These are phyloP conservation scores for Cyberlindnera mycetangii DNA, from an alignment of 805 yeast species.

Conservation along the genomic window DNA sequence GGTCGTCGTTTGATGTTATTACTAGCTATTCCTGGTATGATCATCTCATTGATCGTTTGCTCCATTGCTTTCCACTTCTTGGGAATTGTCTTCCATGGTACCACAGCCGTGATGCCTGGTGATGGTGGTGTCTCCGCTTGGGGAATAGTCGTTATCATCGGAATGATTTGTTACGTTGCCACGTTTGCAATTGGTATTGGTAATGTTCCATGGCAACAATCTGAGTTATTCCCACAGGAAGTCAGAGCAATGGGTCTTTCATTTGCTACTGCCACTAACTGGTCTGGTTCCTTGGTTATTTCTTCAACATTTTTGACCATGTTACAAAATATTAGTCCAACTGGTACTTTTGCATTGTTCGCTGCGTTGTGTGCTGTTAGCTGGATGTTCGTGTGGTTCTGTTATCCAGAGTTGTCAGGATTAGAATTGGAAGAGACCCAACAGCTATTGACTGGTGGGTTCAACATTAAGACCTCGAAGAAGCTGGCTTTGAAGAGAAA, in stretches of 20 bases:
- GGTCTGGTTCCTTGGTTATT: slow-evolving; percentile 92
- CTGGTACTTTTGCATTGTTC: slow-evolving; percentile 90
- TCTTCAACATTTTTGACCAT: slow-evolving; percentile 91
- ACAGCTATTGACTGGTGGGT: slow-evolving; percentile 75
- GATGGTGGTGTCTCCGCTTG: slow-evolving; percentile 56
- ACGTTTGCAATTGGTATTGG: slow-evolving; percentile 94
- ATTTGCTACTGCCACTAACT: slow-evolving; percentile 86
- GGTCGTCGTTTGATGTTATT: slow-evolving; percentile 85
- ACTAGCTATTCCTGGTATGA: slow-evolving; percentile 84
- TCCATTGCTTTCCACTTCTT: slow-evolving; percentile 93
- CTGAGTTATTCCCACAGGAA: slow-evolving; percentile 89
- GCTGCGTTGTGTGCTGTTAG: slow-evolving; percentile 78
- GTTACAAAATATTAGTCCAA: slow-evolving; percentile 89
- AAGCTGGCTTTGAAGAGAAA: slow-evolving; percentile 47
- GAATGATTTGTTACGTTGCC: slow-evolving; percentile 86
- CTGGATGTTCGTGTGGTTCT: slow-evolving; percentile 70
- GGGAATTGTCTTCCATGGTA: slow-evolving; percentile 53
- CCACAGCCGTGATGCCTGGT: slow-evolving; percentile 37
- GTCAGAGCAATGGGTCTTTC: slow-evolving; percentile 93
- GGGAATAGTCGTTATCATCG: slow-evolving; percentile 83
- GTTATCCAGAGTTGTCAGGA: slow-evolving; percentile 90
- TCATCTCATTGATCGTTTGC: slow-evolving; percentile 68
- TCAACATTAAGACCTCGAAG: slow-evolving; percentile 69
- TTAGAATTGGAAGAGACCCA: slow-evolving; percentile 91
- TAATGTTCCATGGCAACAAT: slow-evolving; percentile 98